Conservation (phyloP, 768 basidiomycete species). For the Piloderma croceum region DNA sequence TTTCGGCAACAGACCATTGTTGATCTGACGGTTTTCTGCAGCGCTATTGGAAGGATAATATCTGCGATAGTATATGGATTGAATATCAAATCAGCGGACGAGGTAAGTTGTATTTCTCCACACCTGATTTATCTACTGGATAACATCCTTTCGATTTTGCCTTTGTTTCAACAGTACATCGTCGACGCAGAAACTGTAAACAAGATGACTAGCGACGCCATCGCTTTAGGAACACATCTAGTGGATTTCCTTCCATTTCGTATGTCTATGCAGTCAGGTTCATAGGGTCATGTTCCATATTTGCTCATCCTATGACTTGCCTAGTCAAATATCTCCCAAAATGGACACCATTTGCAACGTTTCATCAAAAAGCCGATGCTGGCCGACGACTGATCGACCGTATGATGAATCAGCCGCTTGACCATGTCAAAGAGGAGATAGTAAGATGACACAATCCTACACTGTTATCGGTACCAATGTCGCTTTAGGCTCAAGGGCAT, state of each 20-base stretch:
- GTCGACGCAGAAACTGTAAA: slow-evolving; percentile 9
- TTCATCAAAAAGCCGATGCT: slow-evolving; percentile 6
- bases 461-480: not conserved
- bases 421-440: slow-evolving; percentile 1
- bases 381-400: slow-evolving; percentile 3
- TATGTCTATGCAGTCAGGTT: too few species aligned
- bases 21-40: slow-evolving; percentile 3
- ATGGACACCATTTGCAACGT: slow-evolving; percentile 14
- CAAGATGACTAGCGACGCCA: slow-evolving; percentile 8
- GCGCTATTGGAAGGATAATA: slow-evolving; percentile 14
- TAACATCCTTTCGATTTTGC: not conserved
- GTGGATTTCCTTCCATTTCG: slow-evolving; percentile 13
- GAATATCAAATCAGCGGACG: slow-evolving; percentile 14
- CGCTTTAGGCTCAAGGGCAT: not conserved
- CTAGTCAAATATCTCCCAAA: slow-evolving; percentile 18
- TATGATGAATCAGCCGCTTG: slow-evolving; percentile 2
- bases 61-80: slow-evolving; percentile 22
- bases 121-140: not conserved
- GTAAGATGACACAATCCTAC: not conserved
- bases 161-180: slow-evolving; percentile 9
- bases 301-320: not conserved
- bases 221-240: slow-evolving; percentile 10
- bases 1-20: not conserved
- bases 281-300: not conserved
- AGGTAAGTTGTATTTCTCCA: slow-evolving; percentile 17